phyloP scores from a whole-genome alignment of 768 basidiomycete species.

The Rhodosporidiobolus odoratus region DNA sequence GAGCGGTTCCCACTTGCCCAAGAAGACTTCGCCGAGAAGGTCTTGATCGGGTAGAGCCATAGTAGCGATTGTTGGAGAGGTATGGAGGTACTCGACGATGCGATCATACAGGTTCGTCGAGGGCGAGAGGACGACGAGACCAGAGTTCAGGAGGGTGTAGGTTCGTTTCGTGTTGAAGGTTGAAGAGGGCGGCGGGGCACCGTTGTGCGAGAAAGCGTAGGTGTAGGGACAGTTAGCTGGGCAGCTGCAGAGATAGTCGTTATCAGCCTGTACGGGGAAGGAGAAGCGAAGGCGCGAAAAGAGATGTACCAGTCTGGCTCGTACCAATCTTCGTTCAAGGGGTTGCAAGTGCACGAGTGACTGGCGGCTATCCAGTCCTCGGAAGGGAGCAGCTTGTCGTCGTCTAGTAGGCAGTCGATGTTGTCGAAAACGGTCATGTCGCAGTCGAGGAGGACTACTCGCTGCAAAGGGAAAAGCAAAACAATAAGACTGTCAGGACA shows the following conservation, averaged over 20 bases:
- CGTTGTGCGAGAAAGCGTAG: conserved; percentile 41
- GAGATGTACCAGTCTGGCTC: conserved; percentile 66
- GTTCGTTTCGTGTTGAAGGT: conserved; percentile 60
- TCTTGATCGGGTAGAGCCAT: conserved; percentile 88
- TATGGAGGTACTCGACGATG: conserved; percentile 59
- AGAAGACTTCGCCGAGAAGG: conserved; percentile 71
- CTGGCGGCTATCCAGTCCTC: conserved; percentile 73
- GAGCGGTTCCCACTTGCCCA: conserved; percentile 66
- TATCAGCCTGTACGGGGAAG: background rate
- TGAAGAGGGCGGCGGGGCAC: conserved; percentile 51
- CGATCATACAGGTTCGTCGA: conserved; percentile 55
- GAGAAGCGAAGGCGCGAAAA: background rate
- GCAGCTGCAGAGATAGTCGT: conserved; percentile 55
- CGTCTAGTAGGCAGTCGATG: conserved; percentile 62
- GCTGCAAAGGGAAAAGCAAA: conserved; percentile 32
- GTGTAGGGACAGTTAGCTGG: conserved; percentile 85
- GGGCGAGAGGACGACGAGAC: conserved; percentile 77
- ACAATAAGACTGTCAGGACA: no score
- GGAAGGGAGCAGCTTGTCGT: conserved; percentile 51
- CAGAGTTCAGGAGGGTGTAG: conserved; percentile 77
- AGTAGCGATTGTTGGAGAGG: conserved; percentile 54
- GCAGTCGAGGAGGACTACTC: conserved; percentile 70
- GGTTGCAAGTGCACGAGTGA: conserved; percentile 93
- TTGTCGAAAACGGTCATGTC: conserved; percentile 79
- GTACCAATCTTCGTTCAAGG: conserved; percentile 73